Evolutionary conservation across 345 rosid genomes (phyloP).

Genomic region (Melastoma malabathricum): DNA sequence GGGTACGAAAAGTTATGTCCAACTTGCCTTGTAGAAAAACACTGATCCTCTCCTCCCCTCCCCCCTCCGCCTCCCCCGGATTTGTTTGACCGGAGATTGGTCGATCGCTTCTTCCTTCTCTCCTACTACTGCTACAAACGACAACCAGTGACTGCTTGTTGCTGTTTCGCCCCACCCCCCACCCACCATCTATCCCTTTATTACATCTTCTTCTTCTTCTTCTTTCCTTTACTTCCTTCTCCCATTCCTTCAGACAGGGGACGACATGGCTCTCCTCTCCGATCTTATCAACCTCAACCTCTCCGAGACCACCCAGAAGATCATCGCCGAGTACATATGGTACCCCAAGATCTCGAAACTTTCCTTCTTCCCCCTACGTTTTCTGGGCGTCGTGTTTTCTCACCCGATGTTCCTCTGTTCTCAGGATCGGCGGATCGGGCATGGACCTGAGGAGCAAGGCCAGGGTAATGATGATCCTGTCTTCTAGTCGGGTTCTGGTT

Average conservation of each 20-base stretch:
- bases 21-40: too few species aligned
- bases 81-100: too few species aligned
- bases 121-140: too few species aligned
- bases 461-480: conserved; percentile 11
- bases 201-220: background rate
- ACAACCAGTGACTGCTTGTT: too few species aligned
- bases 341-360: conserved; percentile 1
- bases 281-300: conserved; percentile 29
- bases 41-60: too few species aligned
- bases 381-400: background rate
- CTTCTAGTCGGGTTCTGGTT: background rate
- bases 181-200: too few species aligned
- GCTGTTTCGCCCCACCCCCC: too few species aligned
- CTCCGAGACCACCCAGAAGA: conserved; percentile 19
- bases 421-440: conserved; percentile 35
- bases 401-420: background rate
- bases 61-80: too few species aligned
- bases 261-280: conserved; percentile 18
- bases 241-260: background rate
- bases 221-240: background rate
- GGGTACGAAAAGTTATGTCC: too few species aligned
- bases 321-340: conserved; percentile 29
- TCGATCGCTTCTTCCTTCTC: too few species aligned
- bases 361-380: background rate
- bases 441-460: conserved; percentile 34